Evolutionary conservation across 495 filamentous ascomycete species (phyloP), one percentile per base, ranked within the genome.

Genomic region (Lindgomyces ingoldianus): DNA sequence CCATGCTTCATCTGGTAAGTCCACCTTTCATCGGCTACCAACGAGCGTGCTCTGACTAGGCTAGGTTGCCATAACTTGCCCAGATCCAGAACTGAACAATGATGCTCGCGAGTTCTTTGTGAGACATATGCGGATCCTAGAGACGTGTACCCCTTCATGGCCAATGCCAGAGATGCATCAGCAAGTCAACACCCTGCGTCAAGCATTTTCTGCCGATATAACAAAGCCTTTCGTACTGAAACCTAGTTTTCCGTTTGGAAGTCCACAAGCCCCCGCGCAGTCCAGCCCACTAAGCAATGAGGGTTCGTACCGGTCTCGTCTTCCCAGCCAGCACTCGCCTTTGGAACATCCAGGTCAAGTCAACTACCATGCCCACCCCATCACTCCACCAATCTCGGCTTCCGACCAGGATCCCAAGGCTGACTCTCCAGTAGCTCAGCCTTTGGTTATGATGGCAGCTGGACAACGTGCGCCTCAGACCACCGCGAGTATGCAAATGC

Each of bases 111-210:
- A 96, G 52, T 98, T 89, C 67, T 97, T 98, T 68, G 91, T 89
- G 3, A 85, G 95, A 24, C 93, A 97, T 64, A 98, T 98, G 94
- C 87, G 93, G 52, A 89, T 98, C 22, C 78, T 98, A 36, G 94
- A 98, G 74, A 88, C 85, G 46, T 95, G 91, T 73, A 89, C 87
- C 64, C 79, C 82, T 41, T 84, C 88, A 6, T 98, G 91, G 89
- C 91, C 93, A 12, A 91, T 95, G 83, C 89, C 90, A 12, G 93
- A 98, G 69, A 90, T 97, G 79, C 87, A 96, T 72, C 84, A 86
- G 29, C 92, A 96, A 75, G 90, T 98, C 62, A 87, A 98, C 69
- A 89, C 91, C 8, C 81, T 98, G 29, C 85, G 93, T 47, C 87
- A 94, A 72, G 94, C 94, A 16, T 98, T 98, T 71, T 97, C 93